A percentile compares a stretch with the other conserved stretches of the same genome.
These are phyloP conservation scores for Pseudozyma pruni DNA, from an alignment of 1,284 basidiomycete genomes.

Conservation along the genomic window DNA sequence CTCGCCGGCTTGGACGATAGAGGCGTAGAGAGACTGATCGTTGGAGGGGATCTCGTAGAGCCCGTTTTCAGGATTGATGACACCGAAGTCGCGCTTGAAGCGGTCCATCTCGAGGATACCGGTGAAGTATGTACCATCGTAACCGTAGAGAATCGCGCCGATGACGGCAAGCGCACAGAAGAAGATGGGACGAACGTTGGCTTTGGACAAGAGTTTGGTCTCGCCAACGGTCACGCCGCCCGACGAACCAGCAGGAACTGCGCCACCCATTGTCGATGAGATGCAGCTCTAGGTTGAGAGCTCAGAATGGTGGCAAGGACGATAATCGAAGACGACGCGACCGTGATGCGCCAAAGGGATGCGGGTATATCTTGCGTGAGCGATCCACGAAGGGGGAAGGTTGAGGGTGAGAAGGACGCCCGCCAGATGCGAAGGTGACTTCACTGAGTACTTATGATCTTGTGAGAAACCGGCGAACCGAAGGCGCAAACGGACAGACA, in stretches of 20 bases:
- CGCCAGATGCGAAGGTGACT: too few relatives aligned
- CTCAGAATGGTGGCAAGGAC: background rate
- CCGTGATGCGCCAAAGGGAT: background rate
- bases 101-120: constrained; percentile 68
- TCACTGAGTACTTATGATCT: too few relatives aligned
- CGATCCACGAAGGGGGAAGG: too few relatives aligned
- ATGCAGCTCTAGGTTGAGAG: background rate
- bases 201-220: constrained; percentile 58
- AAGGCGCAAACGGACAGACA: too few relatives aligned
- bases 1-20: constrained; percentile 70
- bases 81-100: constrained; percentile 63
- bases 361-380: background rate
- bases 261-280: constrained; percentile 30
- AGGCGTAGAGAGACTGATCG: constrained; percentile 64
- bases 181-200: constrained; percentile 63
- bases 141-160: constrained; percentile 69
- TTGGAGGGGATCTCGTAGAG: constrained; percentile 52
- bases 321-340: background rate
- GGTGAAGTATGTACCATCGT: constrained; percentile 61
- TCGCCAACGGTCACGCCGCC: constrained; percentile 45
- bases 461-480: too few relatives aligned
- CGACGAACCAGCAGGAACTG: constrained; percentile 21
- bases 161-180: constrained; percentile 65
- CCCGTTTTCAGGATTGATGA: constrained; percentile 34
- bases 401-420: too few relatives aligned